phyloP scores from a whole-genome alignment of 2,329 filamentous ascomycete species.

The Hymenoscyphus scutula region DNA sequence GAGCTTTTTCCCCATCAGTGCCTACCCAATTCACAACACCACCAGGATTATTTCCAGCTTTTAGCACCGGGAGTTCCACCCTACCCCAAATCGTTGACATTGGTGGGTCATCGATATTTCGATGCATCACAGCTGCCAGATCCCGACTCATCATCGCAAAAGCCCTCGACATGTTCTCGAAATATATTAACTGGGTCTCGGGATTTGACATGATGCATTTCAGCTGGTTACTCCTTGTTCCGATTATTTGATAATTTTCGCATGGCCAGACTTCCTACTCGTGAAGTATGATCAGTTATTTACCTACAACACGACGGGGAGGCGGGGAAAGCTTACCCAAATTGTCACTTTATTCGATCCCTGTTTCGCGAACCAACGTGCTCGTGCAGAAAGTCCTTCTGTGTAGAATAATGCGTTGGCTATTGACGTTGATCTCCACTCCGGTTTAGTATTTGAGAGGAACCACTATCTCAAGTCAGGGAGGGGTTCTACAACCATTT shows the following conservation, averaged over 20 bases:
- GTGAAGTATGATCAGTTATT: background rate
- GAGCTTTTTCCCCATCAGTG: background rate
- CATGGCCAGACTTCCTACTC: constrained; percentile 16
- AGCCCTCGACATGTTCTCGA: constrained; percentile 17
- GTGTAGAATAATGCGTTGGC: constrained; percentile 14
- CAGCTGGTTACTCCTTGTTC: constrained; percentile 8
- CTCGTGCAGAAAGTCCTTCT: constrained; percentile 10
- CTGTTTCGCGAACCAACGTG: constrained; percentile 10
- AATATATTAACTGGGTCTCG: constrained; percentile 8
- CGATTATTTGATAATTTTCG: constrained; percentile 12
- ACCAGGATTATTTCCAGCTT: background rate
- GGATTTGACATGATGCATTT: constrained; percentile 14
- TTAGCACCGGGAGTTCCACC: constrained; percentile 10
- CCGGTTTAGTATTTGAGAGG: constrained; percentile 11
- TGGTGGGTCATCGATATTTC: constrained; percentile 12
- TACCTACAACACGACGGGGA: too few relatives aligned
- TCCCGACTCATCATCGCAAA: constrained; percentile 10
- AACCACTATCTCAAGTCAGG: constrained; percentile 7
- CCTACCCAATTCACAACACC: constrained; percentile 12
- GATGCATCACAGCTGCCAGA: constrained; percentile 12
- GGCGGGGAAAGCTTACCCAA: constrained; percentile 4
- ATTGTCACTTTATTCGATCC: constrained; percentile 12
- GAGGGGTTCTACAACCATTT: too few relatives aligned
- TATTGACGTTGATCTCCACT: constrained; percentile 10
- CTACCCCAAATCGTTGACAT: constrained; percentile 14